These are phyloP conservation scores for Wallacemonas sp. DNA, from an alignment of 208 protist genomes.

Conservation along the genomic window DNA sequence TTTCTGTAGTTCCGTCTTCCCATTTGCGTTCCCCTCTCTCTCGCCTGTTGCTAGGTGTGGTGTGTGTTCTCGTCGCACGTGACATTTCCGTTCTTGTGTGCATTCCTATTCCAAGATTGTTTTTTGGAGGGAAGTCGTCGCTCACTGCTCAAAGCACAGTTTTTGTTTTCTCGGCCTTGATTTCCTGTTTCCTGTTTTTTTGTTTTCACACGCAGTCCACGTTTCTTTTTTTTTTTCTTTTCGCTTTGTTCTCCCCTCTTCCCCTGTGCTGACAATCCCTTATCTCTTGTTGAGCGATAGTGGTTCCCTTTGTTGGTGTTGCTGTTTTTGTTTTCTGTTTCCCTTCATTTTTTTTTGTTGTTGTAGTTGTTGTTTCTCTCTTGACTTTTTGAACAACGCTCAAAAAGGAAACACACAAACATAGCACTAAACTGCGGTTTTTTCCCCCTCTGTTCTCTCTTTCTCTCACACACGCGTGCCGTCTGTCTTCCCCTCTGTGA, in stretches of 20 bases:
- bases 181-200: not conserved
- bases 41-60: not conserved
- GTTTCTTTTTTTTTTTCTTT: constrained; percentile 2
- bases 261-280: not conserved
- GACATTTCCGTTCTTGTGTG: not conserved
- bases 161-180: not conserved
- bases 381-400: too few relatives aligned
- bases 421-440: too few relatives aligned
- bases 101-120: not conserved
- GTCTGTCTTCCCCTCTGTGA: not conserved
- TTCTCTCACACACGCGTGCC: not conserved
- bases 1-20: too few relatives aligned
- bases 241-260: not conserved
- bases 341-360: too few relatives aligned
- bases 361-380: too few relatives aligned
- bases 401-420: too few relatives aligned
- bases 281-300: too few relatives aligned
- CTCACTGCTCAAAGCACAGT: too few relatives aligned
- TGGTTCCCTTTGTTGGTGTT: not conserved
- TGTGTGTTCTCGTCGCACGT: too few relatives aligned
- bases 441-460: too few relatives aligned
- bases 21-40: not conserved
- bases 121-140: not conserved
- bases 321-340: not conserved
- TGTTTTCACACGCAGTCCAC: not conserved